phyloP scores from a whole-genome alignment of 495 filamentous ascomycete genomes.

The Penicillium samsonianum region DNA sequence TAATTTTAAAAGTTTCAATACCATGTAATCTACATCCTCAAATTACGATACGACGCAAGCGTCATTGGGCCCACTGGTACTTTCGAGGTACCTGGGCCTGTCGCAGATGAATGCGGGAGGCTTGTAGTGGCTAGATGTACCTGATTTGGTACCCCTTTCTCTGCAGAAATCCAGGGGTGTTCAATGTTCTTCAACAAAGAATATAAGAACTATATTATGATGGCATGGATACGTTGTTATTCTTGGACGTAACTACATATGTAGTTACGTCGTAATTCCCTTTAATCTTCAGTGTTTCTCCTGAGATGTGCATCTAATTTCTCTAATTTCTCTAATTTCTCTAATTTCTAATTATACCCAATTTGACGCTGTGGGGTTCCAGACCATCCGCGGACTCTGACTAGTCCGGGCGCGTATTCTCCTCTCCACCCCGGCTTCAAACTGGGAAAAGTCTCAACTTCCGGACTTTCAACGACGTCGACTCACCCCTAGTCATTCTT shows the following conservation, averaged over 20 bases:
- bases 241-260: not conserved
- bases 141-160: not conserved
- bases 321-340: no score
- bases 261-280: not conserved
- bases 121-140: not conserved
- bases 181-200: not conserved
- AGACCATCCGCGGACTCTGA: constrained; percentile 8
- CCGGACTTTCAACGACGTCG: not conserved
- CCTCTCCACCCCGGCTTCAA: constrained; percentile 24
- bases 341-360: constrained; percentile 18
- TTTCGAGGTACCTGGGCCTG: not conserved
- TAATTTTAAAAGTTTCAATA: not conserved
- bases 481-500: constrained; percentile 49
- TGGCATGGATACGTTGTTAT: not conserved
- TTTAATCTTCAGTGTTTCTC: constrained; percentile 9
- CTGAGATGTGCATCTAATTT: constrained; percentile 7
- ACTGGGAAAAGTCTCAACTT: constrained; percentile 24
- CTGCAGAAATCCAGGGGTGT: not conserved
- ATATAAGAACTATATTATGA: not conserved
- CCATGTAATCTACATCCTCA: not conserved
- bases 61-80: constrained; percentile 10
- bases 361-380: constrained; percentile 18
- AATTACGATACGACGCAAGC: not conserved
- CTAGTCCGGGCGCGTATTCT: constrained; percentile 14
- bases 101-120: not conserved